These are phyloP conservation scores for Diplotaxis tenuifolia DNA, from an alignment of 345 rosid species.

Conservation along the genomic window DNA sequence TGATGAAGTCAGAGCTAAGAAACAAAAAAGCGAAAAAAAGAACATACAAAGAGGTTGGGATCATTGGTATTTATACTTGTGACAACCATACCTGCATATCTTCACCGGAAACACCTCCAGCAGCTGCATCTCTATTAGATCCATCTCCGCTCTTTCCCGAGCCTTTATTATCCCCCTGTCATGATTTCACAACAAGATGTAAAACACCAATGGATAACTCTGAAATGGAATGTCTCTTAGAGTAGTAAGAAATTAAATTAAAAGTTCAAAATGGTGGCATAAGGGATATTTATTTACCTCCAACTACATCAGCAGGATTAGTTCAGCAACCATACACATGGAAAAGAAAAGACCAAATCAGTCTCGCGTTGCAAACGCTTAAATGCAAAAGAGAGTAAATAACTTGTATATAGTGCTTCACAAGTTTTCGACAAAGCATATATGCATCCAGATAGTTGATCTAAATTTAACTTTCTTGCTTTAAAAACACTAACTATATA, in stretches of 20 bases:
- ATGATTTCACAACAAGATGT: too few relatives aligned
- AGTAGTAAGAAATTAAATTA: neutral
- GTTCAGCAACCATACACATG: constrained; percentile 29
- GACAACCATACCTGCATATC: constrained; percentile 48
- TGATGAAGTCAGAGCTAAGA: neutral
- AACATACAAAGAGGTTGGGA: neutral
- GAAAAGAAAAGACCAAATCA: constrained; percentile 4
- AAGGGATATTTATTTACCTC: constrained; percentile 54
- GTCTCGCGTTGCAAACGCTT: neutral
- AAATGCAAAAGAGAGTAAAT: neutral
- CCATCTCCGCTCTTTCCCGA: constrained; percentile 66
- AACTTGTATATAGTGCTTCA: neutral
- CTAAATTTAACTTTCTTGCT: neutral
- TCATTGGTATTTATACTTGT: neutral
- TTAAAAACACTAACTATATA: neutral
- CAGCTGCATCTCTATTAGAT: constrained; percentile 49
- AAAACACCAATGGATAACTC: neutral
- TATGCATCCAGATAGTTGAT: constrained; percentile 1
- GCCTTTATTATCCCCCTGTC: constrained; percentile 73
- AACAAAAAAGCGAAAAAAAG: too few relatives aligned
- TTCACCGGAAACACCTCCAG: constrained; percentile 41
- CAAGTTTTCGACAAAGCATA: neutral
- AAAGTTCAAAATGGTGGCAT: neutral
- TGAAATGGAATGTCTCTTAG: neutral
- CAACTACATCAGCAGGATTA: constrained; percentile 44